Base-by-base conservation (phyloP, 805 yeast genomes). In the Saccharomycopsis amapae region DNA sequence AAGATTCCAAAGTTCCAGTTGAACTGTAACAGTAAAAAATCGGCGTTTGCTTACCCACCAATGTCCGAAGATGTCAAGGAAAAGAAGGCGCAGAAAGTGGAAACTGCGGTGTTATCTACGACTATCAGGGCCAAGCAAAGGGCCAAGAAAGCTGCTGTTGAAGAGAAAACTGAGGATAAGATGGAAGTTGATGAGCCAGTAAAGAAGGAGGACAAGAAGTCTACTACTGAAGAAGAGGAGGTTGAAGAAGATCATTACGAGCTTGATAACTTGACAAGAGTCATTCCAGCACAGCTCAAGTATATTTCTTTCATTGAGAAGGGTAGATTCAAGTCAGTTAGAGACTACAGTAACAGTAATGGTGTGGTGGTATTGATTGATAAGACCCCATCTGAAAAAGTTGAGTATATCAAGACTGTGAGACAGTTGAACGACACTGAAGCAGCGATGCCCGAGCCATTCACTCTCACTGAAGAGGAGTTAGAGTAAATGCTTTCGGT, bases 41-140 rank as follows among this genome's bases (percentile, higher is more conserved):
- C 81, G 49, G 67, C 76, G 47, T 93, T 89, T 67, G 86, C 77
- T 41, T 93, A 90, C 62, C 97, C 97, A 42, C 90, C 95, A 44
- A 85, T 83, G 68, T 70, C 75, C 13, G 95, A 85, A 60, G 89
- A 80, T 56, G 76, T 79, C 38, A 79, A 80, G 51, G 85, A 78
- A 54, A 85, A 85, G 60, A 87, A 81, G 44, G 86, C 89, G 3
- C 97, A 87, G 62, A 88, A 85, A 67, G 75, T 88, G 40, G 85
- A 88, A 1, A 85, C 95, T 35, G 98, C 97, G 2, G 95, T 93
- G 13, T 72, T 93, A 46, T 88, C 97, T 2, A 90, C 97, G 1
- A 90, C 98, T 2, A 86, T 81, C 15, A 82, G 81, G 62, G 96
- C 96, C n/a, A 86, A 85, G 63, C 93, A 90, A 28, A 80, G 97